Conservation (phyloP, 495 filamentous ascomycete genomes). For the Coniosporium apollinis region DNA sequence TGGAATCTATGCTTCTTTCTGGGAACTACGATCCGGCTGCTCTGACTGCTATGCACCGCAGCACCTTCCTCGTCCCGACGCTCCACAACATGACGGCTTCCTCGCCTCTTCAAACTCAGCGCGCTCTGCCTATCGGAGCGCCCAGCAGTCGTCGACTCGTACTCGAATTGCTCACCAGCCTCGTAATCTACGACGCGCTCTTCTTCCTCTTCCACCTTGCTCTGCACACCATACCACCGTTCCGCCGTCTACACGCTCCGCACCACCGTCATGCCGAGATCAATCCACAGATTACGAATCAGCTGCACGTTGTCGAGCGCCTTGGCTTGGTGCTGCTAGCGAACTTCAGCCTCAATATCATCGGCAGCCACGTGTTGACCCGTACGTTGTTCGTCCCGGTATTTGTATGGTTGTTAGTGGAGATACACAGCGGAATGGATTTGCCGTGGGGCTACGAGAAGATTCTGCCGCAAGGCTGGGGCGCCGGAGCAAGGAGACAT, state of each 20-base stretch:
- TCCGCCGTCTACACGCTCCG: conserved; percentile 11
- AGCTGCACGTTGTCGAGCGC: conserved; percentile 16
- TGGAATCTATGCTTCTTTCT: conserved; percentile 10
- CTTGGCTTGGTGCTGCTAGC: conserved; percentile 18
- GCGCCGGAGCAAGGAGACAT: conserved; percentile 18
- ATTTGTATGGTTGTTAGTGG: conserved; percentile 21
- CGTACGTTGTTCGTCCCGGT: conserved; percentile 20
- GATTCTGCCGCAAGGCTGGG: conserved; percentile 18
- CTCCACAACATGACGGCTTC: conserved; percentile 17
- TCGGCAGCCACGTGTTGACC: conserved; percentile 21
- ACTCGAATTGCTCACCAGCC: conserved; percentile 12
- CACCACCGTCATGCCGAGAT: conserved; percentile 21
- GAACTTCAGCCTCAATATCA: conserved; percentile 23
- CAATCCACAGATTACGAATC: conserved; percentile 22
- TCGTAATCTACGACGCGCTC: conserved; percentile 21
- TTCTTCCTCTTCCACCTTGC: conserved; percentile 23
- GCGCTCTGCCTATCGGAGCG: conserved; percentile 14
- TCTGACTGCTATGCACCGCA: neutral
- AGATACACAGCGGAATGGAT: conserved; percentile 22
- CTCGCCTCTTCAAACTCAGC: conserved; percentile 18
- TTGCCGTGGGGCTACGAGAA: conserved; percentile 22
- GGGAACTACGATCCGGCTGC: conserved; percentile 16
- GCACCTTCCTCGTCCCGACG: conserved; percentile 15
- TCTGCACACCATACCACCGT: conserved; percentile 14
- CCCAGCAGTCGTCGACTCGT: conserved; percentile 17